A percentile compares a stretch with the other conserved stretches of the same genome.
Evolutionary conservation across 2,329 filamentous ascomycete species (phyloP).

Genomic region (Paracoccidioides lutzii): DNA sequence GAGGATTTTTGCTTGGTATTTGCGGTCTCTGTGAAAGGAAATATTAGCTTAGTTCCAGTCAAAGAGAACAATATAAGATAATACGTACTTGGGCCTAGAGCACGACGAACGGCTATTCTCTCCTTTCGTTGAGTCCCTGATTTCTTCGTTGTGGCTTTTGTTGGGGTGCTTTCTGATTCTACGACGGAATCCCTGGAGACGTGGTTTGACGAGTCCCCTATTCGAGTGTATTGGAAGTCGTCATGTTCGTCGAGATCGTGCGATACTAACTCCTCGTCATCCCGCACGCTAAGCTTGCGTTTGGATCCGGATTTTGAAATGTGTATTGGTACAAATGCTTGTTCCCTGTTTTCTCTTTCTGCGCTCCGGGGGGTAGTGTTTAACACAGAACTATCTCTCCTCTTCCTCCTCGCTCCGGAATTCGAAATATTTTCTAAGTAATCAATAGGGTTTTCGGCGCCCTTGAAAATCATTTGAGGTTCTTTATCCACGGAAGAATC

Average conservation of each 20-base stretch:
- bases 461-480: constrained; percentile 17
- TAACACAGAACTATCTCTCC: constrained; percentile 37
- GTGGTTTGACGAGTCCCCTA: background rate
- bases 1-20: constrained; percentile 34
- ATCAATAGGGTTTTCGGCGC: constrained; percentile 10
- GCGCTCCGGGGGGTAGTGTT: constrained; percentile 21
- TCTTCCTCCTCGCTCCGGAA: constrained; percentile 30
- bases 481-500: constrained; percentile 25
- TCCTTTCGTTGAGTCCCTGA: constrained; percentile 4
- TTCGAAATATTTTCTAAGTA: constrained; percentile 31
- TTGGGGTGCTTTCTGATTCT: constrained; percentile 5
- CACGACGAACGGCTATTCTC: constrained; percentile 5
- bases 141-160: constrained; percentile 6
- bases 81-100: constrained; percentile 31
- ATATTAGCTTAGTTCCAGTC: background rate
- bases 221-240: constrained; percentile 37
- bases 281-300: constrained; percentile 44
- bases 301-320: constrained; percentile 39
- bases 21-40: constrained; percentile 30
- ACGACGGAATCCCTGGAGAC: background rate
- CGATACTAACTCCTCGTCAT: constrained; percentile 31
- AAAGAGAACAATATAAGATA: constrained; percentile 1
- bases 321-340: constrained; percentile 7
- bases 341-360: constrained; percentile 6
- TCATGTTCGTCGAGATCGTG: constrained; percentile 15